Base-by-base conservation (phyloP, 352 stramenopile genomes). In the Pythium oligandrum region DNA sequence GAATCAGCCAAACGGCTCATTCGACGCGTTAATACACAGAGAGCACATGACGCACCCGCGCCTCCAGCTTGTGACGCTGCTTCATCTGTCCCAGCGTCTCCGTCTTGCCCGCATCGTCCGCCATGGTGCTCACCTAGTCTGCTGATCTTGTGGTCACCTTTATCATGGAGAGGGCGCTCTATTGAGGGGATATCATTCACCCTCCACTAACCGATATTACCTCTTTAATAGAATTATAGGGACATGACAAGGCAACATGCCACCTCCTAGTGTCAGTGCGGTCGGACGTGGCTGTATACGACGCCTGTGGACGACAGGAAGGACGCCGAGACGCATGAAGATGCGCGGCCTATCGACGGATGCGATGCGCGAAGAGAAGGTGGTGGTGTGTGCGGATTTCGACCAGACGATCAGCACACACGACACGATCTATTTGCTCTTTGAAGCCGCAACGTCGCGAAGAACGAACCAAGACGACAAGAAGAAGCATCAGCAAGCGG, bases 41-140 rank as follows among this genome's bases (percentile, higher is more conserved):
- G n/a, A 51, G 9, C 40, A 33, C 11, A 38, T 55, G 36, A 71
- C 80, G 48, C 64, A 94, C 84, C 4, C 84, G 76, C 46, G 87
- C 56, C 58, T 94, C 84, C 11, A 94, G 79, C 65, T 94, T 94
- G 64, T 94, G 84, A 35, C 84, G 84, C 58, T 94, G 84, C 65
- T 92, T 94, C 49, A 81, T 63, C 61, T 94, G 82, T n/a, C 84
- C 79, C 2, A 64, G 56, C 40, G 78, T 92, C 76, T 94, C 81
- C 42, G 57, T 66, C 53, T 79, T 89, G 48, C 55, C 61, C 35
- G 44, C 61, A 38, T 66, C 49, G 51, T 63, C 51, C 33, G 55
- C 40, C 56, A 69, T 69, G 42, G 12, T 57, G 0, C 35, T 42
- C 32, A 50, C n/a, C 8, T 47, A 48, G 57, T 53, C 50, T 49